Conservation (phyloP, 805 yeast species). For the Barnettozyma botsteinii region DNA sequence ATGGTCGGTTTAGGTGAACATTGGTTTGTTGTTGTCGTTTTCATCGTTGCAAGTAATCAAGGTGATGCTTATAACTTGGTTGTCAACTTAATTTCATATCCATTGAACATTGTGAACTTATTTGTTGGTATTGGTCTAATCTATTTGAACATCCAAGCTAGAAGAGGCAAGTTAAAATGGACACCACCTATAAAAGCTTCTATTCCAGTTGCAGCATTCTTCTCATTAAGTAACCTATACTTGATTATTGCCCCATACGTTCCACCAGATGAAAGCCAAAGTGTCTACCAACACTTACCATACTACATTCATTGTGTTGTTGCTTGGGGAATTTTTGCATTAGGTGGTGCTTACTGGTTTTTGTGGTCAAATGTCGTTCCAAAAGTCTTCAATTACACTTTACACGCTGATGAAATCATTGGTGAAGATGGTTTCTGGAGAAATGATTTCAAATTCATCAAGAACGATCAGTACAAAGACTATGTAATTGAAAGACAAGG, state of each 20-base stretch:
- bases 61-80: constrained; percentile 86
- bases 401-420: constrained; percentile 47
- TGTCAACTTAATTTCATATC: constrained; percentile 73
- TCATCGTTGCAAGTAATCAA: constrained; percentile 76
- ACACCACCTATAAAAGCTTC: constrained; percentile 67
- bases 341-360: constrained; percentile 63
- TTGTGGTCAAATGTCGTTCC: constrained; percentile 60
- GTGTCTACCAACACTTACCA: constrained; percentile 64
- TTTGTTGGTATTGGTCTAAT: constrained; percentile 59
- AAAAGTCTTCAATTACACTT: constrained; percentile 42
- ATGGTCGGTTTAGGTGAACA: constrained; percentile 69
- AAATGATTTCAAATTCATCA: constrained; percentile 44
- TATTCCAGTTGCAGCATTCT: constrained; percentile 56
- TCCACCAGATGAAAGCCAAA: constrained; percentile 63
- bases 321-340: constrained; percentile 68
- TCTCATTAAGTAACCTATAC: constrained; percentile 59
- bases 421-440: constrained; percentile 74
- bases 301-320: constrained; percentile 78
- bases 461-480: constrained; percentile 19
- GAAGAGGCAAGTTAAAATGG: constrained; percentile 52
- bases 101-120: constrained; percentile 70
- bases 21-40: constrained; percentile 66
- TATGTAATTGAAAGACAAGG: constrained; percentile 12
- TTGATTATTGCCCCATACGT: constrained; percentile 73
- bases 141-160: constrained; percentile 46